Percentiles rank a stretch among this genome's conserved stretches.
These are phyloP conservation scores for Schizopora paradoxa DNA, from an alignment of 1,284 basidiomycete species.

Conservation along the genomic window DNA sequence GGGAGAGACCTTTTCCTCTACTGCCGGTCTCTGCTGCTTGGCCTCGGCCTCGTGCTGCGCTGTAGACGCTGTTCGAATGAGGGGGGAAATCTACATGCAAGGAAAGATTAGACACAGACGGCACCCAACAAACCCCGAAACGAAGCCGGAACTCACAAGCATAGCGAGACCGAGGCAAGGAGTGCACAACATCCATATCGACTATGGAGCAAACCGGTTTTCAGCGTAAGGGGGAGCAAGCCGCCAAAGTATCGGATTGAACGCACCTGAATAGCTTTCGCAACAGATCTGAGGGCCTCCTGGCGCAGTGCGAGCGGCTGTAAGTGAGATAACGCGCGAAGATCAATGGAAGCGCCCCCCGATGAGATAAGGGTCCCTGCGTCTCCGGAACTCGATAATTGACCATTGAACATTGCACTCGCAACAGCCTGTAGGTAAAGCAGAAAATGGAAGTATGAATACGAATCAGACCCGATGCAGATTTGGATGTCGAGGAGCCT, in stretches of 20 bases:
- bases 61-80: constrained; percentile 13
- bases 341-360: constrained; percentile 47
- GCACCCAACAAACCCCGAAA: neutral
- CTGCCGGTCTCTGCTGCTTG: too few relatives aligned
- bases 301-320: constrained; percentile 34
- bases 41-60: too few relatives aligned
- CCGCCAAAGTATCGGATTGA: constrained; percentile 1
- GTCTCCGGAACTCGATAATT: constrained; percentile 45
- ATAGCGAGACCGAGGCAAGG: constrained; percentile 52
- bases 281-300: constrained; percentile 40
- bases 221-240: constrained; percentile 7
- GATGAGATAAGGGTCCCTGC: constrained; percentile 35
- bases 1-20: constrained; percentile 8
- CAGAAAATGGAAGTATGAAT: constrained; percentile 8
- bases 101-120: too few relatives aligned
- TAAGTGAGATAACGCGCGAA: constrained; percentile 43
- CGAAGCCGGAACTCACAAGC: constrained; percentile 34
- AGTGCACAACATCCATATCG: constrained; percentile 56
- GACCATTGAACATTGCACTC: constrained; percentile 65
- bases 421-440: constrained; percentile 51
- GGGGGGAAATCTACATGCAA: constrained; percentile 15
- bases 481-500: constrained; percentile 2
- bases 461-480: constrained; percentile 4
- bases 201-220: constrained; percentile 32
- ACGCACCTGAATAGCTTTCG: constrained; percentile 50